These are phyloP conservation scores for Dissoconium aciculare DNA, from an alignment of 2,329 filamentous ascomycete genomes.

Conservation along the genomic window DNA sequence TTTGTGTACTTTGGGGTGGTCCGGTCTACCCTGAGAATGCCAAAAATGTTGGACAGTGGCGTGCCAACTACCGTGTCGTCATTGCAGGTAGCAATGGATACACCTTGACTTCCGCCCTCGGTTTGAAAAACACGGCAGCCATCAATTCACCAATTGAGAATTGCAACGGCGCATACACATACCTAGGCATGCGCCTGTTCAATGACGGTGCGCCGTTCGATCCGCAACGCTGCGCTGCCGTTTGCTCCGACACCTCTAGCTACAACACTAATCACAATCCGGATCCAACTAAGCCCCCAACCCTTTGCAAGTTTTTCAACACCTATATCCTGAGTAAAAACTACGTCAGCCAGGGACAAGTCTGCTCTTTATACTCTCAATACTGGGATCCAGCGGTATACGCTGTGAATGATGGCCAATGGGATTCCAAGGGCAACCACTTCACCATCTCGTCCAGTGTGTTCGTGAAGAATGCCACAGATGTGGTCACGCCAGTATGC, in stretches of 20 bases:
- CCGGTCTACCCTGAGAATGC: slow-evolving; percentile 13
- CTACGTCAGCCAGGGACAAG: slow-evolving; percentile 1
- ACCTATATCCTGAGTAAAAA: slow-evolving; percentile 1
- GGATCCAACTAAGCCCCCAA: background rate
- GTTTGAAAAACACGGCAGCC: background rate
- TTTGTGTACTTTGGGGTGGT: slow-evolving; percentile 20
- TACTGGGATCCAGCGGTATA: background rate
- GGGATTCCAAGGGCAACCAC: background rate
- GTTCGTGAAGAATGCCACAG: background rate
- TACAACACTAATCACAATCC: slow-evolving; percentile 1
- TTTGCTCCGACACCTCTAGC: slow-evolving; percentile 7
- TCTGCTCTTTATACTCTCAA: background rate
- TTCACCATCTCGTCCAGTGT: background rate
- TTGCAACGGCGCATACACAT: background rate
- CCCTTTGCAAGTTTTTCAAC: slow-evolving; percentile 1
- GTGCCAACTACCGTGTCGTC: slow-evolving; percentile 9
- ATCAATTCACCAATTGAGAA: background rate
- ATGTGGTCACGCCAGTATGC: background rate
- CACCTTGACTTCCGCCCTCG: slow-evolving; percentile 1
- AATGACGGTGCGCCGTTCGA: slow-evolving; percentile 20
- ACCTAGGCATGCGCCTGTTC: slow-evolving; percentile 11
- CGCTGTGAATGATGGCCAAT: background rate
- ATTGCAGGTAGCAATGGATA: slow-evolving; percentile 9
- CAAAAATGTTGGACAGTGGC: slow-evolving; percentile 17
- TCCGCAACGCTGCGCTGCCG: slow-evolving; percentile 20